These are phyloP conservation scores for Elymus sibiricus DNA, from an alignment of 176 grass and related monocot genomes.

Conservation along the genomic window DNA sequence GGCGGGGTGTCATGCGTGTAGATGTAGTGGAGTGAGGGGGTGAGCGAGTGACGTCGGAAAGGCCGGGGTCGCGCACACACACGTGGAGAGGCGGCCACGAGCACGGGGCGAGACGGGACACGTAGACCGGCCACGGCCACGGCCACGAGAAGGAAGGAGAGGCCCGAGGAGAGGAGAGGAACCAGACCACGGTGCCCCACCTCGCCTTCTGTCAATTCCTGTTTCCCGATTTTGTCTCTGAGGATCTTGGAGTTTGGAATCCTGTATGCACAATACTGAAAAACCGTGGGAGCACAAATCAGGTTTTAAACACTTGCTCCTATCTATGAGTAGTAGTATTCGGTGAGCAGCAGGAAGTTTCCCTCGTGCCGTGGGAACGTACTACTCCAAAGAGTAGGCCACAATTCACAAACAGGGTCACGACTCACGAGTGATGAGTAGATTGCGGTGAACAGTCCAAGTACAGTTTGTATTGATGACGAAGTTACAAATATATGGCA, in stretches of 20 bases:
- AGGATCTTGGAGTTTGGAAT: constrained; percentile 19
- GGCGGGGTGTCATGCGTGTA: constrained; percentile 21
- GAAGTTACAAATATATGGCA: no score
- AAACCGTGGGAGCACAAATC: not conserved
- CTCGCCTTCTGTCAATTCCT: constrained; percentile 53
- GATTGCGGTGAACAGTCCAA: no score
- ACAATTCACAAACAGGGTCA: no score
- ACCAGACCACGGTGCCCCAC: not conserved
- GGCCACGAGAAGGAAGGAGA: not conserved
- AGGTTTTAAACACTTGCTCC: no score
- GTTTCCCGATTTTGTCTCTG: constrained; percentile 29
- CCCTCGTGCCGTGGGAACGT: not conserved
- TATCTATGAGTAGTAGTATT: no score
- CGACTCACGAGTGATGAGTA: no score
- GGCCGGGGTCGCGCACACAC: not conserved
- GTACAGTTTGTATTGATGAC: no score
- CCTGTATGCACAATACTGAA: not conserved
- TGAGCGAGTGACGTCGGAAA: constrained; percentile 27
- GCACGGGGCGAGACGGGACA: constrained; percentile 31
- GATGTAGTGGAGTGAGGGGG: not conserved
- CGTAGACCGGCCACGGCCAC: constrained; percentile 37
- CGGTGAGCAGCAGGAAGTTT: not conserved
- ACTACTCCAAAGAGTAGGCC: no score
- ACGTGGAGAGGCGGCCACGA: constrained; percentile 32
- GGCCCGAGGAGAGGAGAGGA: not conserved